A percentile compares a stretch with the other conserved stretches of the same genome.
phyloP scores from a whole-genome alignment of 768 basidiomycete genomes.

The Trametes gibbosa region DNA sequence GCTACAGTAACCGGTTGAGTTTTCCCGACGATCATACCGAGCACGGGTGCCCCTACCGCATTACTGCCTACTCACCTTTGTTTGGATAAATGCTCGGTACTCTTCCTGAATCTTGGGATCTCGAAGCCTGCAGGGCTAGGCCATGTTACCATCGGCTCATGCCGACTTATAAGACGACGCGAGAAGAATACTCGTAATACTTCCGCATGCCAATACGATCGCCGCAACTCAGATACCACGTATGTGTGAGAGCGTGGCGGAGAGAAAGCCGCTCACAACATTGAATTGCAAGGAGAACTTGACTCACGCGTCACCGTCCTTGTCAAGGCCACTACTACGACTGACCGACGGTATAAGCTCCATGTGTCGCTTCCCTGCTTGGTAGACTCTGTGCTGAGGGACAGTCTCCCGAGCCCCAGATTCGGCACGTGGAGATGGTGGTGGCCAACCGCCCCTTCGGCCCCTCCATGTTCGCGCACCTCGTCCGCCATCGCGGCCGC shows the following conservation, averaged over 20 bases:
- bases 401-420: neutral
- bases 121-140: slow-evolving; percentile 53
- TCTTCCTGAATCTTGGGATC: slow-evolving; percentile 58
- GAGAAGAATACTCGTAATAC: no score
- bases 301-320: slow-evolving; percentile 72
- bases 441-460: neutral
- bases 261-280: no score
- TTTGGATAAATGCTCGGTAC: slow-evolving; percentile 61
- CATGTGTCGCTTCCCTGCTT: slow-evolving; percentile 42
- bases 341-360: slow-evolving; percentile 71
- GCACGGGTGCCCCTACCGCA: neutral
- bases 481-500: no score
- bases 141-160: slow-evolving; percentile 29
- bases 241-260: no score
- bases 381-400: slow-evolving; percentile 18
- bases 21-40: neutral
- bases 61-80: slow-evolving; percentile 45
- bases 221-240: neutral
- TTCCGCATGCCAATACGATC: neutral
- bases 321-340: slow-evolving; percentile 71
- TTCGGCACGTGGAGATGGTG: neutral
- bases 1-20: slow-evolving; percentile 31
- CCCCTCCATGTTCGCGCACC: neutral
- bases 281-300: no score
- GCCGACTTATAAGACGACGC: neutral